Evolutionary conservation across 2,329 filamentous ascomycete species (phyloP).

Genomic region (Zymoseptoria ardabiliae): DNA sequence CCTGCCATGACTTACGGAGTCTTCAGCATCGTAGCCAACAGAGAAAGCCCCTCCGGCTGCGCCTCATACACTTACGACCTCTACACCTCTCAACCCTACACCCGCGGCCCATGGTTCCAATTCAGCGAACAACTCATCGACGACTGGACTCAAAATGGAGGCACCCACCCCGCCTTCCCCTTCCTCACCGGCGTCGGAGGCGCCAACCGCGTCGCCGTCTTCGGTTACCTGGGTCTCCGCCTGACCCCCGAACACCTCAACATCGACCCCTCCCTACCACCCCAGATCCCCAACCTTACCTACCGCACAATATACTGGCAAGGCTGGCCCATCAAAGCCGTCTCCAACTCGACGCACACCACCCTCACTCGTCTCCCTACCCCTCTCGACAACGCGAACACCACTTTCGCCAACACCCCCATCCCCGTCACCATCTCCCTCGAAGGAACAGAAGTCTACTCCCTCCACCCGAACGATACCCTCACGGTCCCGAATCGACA

Average conservation of each 20-base stretch:
- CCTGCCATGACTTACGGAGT: constrained; percentile 69
- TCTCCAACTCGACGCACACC: constrained; percentile 58
- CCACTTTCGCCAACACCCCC: constrained; percentile 44
- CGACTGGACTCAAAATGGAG: constrained; percentile 52
- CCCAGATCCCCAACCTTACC: constrained; percentile 54
- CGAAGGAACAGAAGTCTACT: constrained; percentile 33
- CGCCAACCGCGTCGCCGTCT: constrained; percentile 59
- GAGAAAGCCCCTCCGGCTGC: constrained; percentile 59
- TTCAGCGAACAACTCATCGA: constrained; percentile 64
- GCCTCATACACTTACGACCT: constrained; percentile 61
- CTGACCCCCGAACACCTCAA: constrained; percentile 53
- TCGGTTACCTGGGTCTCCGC: constrained; percentile 60
- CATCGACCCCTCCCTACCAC: constrained; percentile 57
- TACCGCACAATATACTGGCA: constrained; percentile 61
- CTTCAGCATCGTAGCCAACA: constrained; percentile 60
- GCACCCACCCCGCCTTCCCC: constrained; percentile 61
- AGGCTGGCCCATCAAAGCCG: constrained; percentile 55
- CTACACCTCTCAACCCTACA: constrained; percentile 56
- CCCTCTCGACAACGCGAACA: constrained; percentile 47
- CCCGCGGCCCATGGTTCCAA: constrained; percentile 60
- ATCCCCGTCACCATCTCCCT: constrained; percentile 52
- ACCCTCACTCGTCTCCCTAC: constrained; percentile 48
- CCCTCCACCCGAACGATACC: constrained; percentile 34
- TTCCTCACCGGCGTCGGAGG: constrained; percentile 67
- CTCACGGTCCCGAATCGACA: constrained; percentile 53